Evolutionary conservation across 257 asterid species (phyloP).

Genomic region (Leonotis leonurus): DNA sequence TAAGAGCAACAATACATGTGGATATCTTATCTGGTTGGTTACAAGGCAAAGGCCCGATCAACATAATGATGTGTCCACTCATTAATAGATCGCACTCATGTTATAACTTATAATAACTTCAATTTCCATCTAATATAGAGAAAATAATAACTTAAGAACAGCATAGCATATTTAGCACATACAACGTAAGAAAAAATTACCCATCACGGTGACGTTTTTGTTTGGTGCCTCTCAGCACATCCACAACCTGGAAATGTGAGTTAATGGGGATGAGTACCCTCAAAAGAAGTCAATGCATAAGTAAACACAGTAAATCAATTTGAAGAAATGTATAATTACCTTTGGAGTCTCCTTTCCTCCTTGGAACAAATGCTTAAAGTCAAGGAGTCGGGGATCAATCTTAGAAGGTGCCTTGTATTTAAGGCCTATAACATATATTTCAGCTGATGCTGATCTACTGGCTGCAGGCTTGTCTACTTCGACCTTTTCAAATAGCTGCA

Average conservation of each 20-base stretch:
- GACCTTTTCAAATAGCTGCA: constrained; percentile 89
- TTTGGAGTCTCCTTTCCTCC: constrained; percentile 76
- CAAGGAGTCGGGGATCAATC: constrained; percentile 96
- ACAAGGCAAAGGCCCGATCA: neutral
- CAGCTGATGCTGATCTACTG: constrained; percentile 86
- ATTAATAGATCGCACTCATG: neutral
- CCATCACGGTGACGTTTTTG: constrained; percentile 93
- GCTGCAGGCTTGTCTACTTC: constrained; percentile 94
- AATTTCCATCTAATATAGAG: neutral
- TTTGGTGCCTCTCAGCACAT: constrained; percentile 66
- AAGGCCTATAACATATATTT: constrained; percentile 65
- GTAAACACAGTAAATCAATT: neutral
- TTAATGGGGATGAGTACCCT: constrained; percentile 4
- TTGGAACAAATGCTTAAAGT: constrained; percentile 76
- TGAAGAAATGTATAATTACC: constrained; percentile 34
- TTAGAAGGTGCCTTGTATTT: constrained; percentile 91
- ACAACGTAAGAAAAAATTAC: constrained; percentile 23
- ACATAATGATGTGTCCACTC: neutral
- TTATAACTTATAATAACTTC: neutral
- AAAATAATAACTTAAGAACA: neutral
- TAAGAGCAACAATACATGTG: neutral
- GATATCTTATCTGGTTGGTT: neutral
- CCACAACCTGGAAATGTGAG: constrained; percentile 48
- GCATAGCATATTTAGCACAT: neutral
- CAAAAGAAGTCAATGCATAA: neutral